Conservation (phyloP, 345 rosid species). For the Pelargonium nanum region DNA sequence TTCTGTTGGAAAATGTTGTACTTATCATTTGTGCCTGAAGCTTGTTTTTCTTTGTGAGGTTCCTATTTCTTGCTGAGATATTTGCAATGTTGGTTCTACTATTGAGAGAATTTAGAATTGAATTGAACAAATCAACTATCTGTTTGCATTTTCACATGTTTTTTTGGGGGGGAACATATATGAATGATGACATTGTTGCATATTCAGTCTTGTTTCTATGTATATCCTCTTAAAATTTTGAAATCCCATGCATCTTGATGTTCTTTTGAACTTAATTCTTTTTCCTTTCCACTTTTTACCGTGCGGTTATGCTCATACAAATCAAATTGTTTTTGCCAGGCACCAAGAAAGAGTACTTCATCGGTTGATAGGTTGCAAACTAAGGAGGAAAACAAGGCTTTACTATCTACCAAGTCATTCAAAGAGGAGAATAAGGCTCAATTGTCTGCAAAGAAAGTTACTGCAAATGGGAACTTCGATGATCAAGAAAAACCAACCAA, state of each 20-base stretch:
- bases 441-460: slow-evolving; percentile 35
- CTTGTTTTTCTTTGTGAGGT: too few relatives aligned
- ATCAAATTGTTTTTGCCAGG: slow-evolving; percentile 23
- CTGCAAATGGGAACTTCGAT: slow-evolving; percentile 34
- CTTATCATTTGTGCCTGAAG: background rate
- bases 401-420: slow-evolving; percentile 29
- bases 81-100: too few relatives aligned
- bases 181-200: background rate
- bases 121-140: too few relatives aligned
- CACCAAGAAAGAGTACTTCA: slow-evolving; percentile 58
- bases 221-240: background rate
- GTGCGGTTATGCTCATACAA: background rate
- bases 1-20: background rate
- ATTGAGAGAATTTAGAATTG: too few relatives aligned
- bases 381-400: slow-evolving; percentile 47
- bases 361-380: slow-evolving; percentile 45
- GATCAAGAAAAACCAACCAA: slow-evolving; percentile 45
- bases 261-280: background rate
- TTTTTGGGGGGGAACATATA: too few relatives aligned
- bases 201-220: background rate
- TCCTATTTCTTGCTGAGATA: background rate
- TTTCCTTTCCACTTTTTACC: background rate
- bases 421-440: slow-evolving; percentile 51
- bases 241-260: background rate
- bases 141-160: too few relatives aligned